Evolutionary conservation across 1,284 basidiomycete species (phyloP), one percentile per base, ranked within the genome.

Genomic region (Pseudozyma pruni): DNA sequence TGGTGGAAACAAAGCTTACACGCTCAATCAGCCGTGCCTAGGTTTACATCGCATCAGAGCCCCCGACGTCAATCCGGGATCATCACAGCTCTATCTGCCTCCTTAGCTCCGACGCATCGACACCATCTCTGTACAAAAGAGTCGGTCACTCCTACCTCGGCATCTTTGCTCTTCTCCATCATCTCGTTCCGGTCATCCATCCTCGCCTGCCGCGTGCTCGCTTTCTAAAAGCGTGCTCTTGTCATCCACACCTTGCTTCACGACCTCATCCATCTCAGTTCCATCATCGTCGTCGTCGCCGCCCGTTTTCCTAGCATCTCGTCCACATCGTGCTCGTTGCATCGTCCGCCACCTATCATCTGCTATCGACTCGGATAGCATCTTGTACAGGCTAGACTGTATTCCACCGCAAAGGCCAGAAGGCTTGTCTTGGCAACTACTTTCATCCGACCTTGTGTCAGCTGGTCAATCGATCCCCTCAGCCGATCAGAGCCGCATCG

Each of bases 41-140:
- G 19, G 8, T 25, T 19, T 14, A 20, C 39, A 22, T 44, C 45
- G 20, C 37, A 48, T 39, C 45, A 39, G 19, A 19, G 31, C 14
- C 40, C 27, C 33, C 54, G 54, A 57, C 61, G 54, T 57, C 43
- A 57, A 57, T 55, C 52, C 29, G 20, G 46, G 3, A 29, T 22
- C 14, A 39, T 13, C 20, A 9, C 38, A 41, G 22, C 10, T 20
- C 4, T 23, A 2, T 22, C 35, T 27, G 20, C 20, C 10, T 25
- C 33, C 29, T 35, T n/a, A 22, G 31, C 45, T 57, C 41, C 46
- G 54, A 50, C 54, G 19, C 27, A 6, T 14, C 33, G 19, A 11
- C 17, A 32, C 27, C 22, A 14, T 31, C 39, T 33, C 53, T 57
- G 60, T 63, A 63, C 60, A 63, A 63, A 57, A 63, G 27, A 29